These are phyloP conservation scores for Scedosporium apiospermum DNA, from an alignment of 2,329 filamentous ascomycete species.

Conservation along the genomic window DNA sequence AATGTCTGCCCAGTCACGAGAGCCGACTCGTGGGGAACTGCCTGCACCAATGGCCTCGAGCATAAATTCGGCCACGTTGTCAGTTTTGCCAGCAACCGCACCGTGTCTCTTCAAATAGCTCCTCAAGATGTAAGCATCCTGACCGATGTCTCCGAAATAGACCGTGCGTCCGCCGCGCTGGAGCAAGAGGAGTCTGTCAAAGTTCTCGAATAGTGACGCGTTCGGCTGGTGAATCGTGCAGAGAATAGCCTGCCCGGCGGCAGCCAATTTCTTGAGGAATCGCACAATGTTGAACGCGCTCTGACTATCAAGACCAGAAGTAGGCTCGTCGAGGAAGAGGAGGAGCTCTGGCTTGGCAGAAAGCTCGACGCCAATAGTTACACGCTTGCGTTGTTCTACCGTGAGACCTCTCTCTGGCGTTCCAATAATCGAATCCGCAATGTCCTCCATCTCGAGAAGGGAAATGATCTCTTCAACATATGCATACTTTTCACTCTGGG, in stretches of 20 bases:
- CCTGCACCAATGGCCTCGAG: constrained; percentile 75
- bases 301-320: constrained; percentile 63
- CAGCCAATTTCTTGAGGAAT: constrained; percentile 58
- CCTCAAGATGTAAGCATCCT: constrained; percentile 62
- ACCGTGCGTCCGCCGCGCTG: constrained; percentile 71
- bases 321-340: constrained; percentile 72
- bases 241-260: constrained; percentile 77
- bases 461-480: constrained; percentile 55
- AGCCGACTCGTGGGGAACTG: constrained; percentile 60
- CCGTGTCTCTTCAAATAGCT: constrained; percentile 52
- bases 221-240: constrained; percentile 91
- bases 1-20: constrained; percentile 70
- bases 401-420: constrained; percentile 60
- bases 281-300: constrained; percentile 61
- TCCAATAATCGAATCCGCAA: constrained; percentile 50
- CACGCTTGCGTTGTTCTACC: constrained; percentile 57
- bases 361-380: constrained; percentile 88
- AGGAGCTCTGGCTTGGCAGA: constrained; percentile 72
- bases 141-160: constrained; percentile 78
- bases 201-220: constrained; percentile 77
- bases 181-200: constrained; percentile 71
- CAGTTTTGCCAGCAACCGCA: constrained; percentile 44
- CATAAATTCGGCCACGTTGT: constrained; percentile 69
- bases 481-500: constrained; percentile 43
- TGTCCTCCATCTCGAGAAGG: constrained; percentile 47